These are phyloP conservation scores for Antitrichia curtipendula DNA, from an alignment of 225 moss, liverwort and hornwort genomes.

Conservation along the genomic window DNA sequence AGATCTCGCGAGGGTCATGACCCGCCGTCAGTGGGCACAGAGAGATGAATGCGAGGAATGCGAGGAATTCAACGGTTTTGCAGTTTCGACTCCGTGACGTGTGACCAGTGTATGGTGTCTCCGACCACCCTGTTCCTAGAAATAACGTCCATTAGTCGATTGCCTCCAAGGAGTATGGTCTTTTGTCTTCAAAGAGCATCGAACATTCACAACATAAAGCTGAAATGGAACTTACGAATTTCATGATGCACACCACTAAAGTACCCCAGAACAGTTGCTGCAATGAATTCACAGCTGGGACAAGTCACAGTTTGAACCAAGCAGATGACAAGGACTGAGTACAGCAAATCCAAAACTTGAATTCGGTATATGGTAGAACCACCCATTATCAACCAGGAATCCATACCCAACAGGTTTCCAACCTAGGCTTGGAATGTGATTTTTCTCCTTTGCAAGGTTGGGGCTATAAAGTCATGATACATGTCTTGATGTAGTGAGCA, in stretches of 20 bases:
- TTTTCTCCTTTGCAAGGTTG: too few relatives aligned
- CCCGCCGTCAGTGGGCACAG: neutral
- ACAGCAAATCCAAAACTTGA: neutral
- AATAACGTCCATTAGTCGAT: neutral
- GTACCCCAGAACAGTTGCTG: neutral
- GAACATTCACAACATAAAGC: neutral
- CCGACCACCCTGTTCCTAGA: neutral
- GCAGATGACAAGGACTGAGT: neutral
- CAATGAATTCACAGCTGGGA: neutral
- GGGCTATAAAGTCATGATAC: too few relatives aligned
- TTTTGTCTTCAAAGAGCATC: too few relatives aligned
- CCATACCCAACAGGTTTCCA: too few relatives aligned
- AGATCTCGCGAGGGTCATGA: neutral
- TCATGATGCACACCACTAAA: neutral
- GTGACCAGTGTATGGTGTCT: neutral
- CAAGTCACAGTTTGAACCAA: neutral
- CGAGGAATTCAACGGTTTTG: neutral
- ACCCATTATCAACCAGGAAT: too few relatives aligned
- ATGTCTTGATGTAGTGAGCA: too few relatives aligned
- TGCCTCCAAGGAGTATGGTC: neutral
- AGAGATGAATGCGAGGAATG: neutral
- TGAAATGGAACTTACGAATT: neutral
- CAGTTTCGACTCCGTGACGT: neutral
- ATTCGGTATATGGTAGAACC: too few relatives aligned
- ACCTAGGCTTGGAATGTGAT: too few relatives aligned